Base-by-base conservation (phyloP, 495 filamentous ascomycete species). In the Penicillium ochrochloron region DNA sequence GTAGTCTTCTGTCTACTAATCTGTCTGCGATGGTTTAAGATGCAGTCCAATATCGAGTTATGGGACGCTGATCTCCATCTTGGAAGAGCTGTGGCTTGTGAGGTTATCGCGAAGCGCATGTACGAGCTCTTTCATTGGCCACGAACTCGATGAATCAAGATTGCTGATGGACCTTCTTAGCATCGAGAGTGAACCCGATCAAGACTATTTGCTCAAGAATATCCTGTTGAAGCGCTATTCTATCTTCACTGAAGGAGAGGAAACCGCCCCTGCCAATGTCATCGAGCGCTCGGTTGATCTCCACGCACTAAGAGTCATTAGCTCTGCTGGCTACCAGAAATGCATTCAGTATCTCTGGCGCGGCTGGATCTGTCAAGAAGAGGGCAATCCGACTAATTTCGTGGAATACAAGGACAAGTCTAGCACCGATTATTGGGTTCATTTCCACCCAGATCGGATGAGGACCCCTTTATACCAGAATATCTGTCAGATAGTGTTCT, bases 291-390 rank as follows among this genome's bases (percentile, higher is more conserved):
- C 96, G 0, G 92, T 98, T 42, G 95, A 99, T 73, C 82, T 97
- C 19, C 94, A 98, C 73, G 92, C 94, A 8, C 79, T 97, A 21
- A 82, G 86, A 29, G 85, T 98, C 31, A 97, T 97, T 62, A 90
- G 91, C 17, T 92, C 89, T 15, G 91, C 91, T 1, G 93, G 94
- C n/a, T 99, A 97, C 70, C 95, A 99, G 70, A 95, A 90, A 75
- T 97, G 94, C 71, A 92, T 97, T 70, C 85, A 82, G 51, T 94
- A 92, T 69, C 88, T 99, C 54, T 99, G 95, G 95, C 86, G 85
- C 61, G 95, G 95, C 44, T 99, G 95, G 95, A 83, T 97, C n/a
- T 86, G 94, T 12, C 95, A 98, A 71, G 91, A 98, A 64, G 91
- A 96, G 60, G 85, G 91, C 44, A 93, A 98, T 68, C 92, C 94